Evolutionary conservation across 1,284 basidiomycete genomes (phyloP).

Genomic region (Ganoderma leucocontextum): DNA sequence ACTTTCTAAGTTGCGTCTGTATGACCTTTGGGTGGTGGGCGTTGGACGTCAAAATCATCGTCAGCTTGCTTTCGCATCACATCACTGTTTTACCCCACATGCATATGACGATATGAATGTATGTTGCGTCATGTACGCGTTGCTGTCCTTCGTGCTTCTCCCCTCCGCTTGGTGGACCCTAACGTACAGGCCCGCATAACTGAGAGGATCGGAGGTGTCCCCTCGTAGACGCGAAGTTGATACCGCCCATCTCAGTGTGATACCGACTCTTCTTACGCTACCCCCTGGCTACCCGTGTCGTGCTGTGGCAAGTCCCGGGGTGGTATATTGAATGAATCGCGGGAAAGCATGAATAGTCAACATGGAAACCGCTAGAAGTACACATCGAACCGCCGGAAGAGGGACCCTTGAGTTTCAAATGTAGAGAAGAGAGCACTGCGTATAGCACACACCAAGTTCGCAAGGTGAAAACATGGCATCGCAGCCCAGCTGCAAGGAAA

Average conservation of each 20-base stretch:
- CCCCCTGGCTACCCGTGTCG: too few species aligned
- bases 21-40: conserved; percentile 15
- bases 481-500: not conserved
- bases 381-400: not conserved
- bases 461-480: too few species aligned
- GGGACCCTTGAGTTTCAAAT: not conserved
- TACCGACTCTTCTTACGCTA: too few species aligned
- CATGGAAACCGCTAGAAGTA: not conserved
- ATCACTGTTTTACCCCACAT: conserved; percentile 27
- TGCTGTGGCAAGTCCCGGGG: too few species aligned
- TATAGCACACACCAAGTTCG: not conserved
- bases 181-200: not conserved
- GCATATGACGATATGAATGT: conserved; percentile 35
- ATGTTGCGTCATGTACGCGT: conserved; percentile 29
- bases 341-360: not conserved
- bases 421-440: not conserved
- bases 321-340: not conserved
- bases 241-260: too few species aligned
- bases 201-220: too few species aligned
- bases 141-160: not conserved
- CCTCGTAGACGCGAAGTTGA: not conserved
- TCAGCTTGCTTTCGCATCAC: conserved; percentile 22
- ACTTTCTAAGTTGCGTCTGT: conserved; percentile 58
- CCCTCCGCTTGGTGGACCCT: not conserved
- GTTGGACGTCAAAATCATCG: conserved; percentile 28